A percentile compares a stretch with the other conserved stretches of the same genome.
Conservation (phyloP, 2,329 filamentous ascomycete genomes). For the Pseudogymnoascus sp. region DNA sequence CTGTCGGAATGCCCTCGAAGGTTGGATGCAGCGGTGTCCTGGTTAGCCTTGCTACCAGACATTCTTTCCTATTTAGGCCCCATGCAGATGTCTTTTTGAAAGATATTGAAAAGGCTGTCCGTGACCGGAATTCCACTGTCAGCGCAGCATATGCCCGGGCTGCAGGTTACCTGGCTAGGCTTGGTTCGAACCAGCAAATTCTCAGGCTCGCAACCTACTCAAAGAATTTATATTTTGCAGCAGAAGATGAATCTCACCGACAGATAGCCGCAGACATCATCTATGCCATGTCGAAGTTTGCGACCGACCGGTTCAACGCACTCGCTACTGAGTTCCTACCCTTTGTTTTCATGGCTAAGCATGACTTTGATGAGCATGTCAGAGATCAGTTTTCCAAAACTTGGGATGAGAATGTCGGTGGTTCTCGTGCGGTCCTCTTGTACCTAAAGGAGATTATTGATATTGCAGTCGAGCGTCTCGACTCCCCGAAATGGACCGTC, state of each 20-base stretch:
- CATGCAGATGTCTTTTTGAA: slow-evolving; percentile 70
- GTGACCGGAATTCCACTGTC: slow-evolving; percentile 91
- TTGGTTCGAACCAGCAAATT: slow-evolving; percentile 41
- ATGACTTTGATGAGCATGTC: slow-evolving; percentile 76
- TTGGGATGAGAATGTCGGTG: slow-evolving; percentile 87
- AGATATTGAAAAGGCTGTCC: slow-evolving; percentile 68
- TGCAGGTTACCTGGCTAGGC: slow-evolving; percentile 72
- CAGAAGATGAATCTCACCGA: slow-evolving; percentile 68
- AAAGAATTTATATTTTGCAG: slow-evolving; percentile 68
- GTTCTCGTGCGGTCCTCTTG: slow-evolving; percentile 68
- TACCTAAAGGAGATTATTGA: slow-evolving; percentile 75
- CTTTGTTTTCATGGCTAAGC: slow-evolving; percentile 78
- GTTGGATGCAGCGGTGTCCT: slow-evolving; percentile 82
- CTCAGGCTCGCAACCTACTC: slow-evolving; percentile 44
- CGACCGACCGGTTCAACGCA: slow-evolving; percentile 77
- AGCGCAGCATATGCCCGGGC: slow-evolving; percentile 81
- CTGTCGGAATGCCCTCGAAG: slow-evolving; percentile 88
- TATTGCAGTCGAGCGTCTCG: slow-evolving; percentile 59
- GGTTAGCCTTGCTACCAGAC: slow-evolving; percentile 74
- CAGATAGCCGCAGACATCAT: slow-evolving; percentile 77
- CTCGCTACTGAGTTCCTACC: slow-evolving; percentile 71
- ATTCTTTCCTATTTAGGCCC: slow-evolving; percentile 64
- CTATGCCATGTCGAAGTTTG: slow-evolving; percentile 73
- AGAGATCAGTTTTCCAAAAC: slow-evolving; percentile 72
- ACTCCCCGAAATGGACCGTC: slow-evolving; percentile 78